Conservation (phyloP, 1,284 basidiomycete species). For the Irpex sp. region DNA sequence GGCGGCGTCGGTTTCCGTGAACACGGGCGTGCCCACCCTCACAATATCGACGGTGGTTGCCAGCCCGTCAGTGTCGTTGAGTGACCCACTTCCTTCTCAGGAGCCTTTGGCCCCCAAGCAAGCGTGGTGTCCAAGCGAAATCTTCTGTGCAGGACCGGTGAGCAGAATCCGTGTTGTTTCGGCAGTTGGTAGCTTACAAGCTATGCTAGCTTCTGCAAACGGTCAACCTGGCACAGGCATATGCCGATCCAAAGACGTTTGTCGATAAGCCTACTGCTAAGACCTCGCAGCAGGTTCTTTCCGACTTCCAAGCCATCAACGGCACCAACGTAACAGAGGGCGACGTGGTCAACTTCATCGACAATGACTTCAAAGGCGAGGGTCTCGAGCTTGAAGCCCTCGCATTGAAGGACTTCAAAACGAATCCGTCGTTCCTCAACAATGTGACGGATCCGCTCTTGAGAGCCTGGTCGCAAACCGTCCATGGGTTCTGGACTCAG, state of each 20-base stretch:
- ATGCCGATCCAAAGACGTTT: slow-evolving; percentile 84
- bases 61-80: slow-evolving; percentile 55
- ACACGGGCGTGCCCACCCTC: slow-evolving; percentile 22
- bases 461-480: slow-evolving; percentile 70
- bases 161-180: slow-evolving; percentile 24
- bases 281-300: slow-evolving; percentile 59
- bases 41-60: slow-evolving; percentile 61
- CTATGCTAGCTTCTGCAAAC: slow-evolving; percentile 71
- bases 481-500: slow-evolving; percentile 81
- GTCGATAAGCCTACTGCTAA: slow-evolving; percentile 86
- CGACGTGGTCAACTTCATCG: slow-evolving; percentile 66
- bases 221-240: slow-evolving; percentile 77
- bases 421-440: slow-evolving; percentile 64
- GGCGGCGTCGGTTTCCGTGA: slow-evolving; percentile 11
- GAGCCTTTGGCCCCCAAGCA: slow-evolving; percentile 68
- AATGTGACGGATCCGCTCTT: slow-evolving; percentile 73
- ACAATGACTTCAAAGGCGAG: slow-evolving; percentile 80
- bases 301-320: slow-evolving; percentile 63
- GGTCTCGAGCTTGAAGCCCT: slow-evolving; percentile 78
- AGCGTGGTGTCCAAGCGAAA: slow-evolving; percentile 75
- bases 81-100: slow-evolving; percentile 62
- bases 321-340: slow-evolving; percentile 48
- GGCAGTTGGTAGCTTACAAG: background rate
- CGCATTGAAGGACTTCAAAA: slow-evolving; percentile 59
- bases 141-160: slow-evolving; percentile 81